Percentiles rank a stretch among this genome's conserved stretches.
Conservation (phyloP, 164 flowering plant species). For the Aristolochia californica region DNA sequence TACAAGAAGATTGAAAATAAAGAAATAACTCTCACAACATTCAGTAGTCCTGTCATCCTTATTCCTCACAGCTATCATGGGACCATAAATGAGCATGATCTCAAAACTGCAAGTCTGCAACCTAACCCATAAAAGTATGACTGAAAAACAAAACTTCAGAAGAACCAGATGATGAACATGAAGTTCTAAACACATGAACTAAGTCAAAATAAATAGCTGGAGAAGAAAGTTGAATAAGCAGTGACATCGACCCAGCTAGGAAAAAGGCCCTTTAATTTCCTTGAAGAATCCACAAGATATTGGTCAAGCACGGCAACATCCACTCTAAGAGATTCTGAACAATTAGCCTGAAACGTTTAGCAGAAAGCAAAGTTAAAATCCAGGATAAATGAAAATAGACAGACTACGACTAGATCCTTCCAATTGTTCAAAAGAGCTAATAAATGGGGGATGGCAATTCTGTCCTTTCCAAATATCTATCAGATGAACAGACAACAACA, state of each 20-base stretch:
- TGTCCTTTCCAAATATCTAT: too few species aligned
- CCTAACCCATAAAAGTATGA: too few species aligned
- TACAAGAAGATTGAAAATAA: too few species aligned
- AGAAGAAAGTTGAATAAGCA: conserved; percentile 69
- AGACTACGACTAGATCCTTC: too few species aligned
- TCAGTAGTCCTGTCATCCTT: too few species aligned
- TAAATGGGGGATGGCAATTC: too few species aligned
- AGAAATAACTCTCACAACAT: too few species aligned
- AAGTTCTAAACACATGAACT: background rate
- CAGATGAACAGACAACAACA: background rate
- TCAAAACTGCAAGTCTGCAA: background rate
- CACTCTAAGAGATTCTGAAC: conserved; percentile 52
- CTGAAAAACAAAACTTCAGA: background rate
- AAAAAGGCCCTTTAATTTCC: conserved; percentile 55
- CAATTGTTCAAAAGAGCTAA: too few species aligned
- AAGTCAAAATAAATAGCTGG: conserved; percentile 49
- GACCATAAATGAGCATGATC: background rate
- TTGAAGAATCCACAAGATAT: conserved; percentile 32
- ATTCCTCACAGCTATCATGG: background rate
- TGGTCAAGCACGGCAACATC: conserved; percentile 81
- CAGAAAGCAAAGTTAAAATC: background rate
- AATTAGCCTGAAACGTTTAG: conserved; percentile 47
- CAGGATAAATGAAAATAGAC: too few species aligned
- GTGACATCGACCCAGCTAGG: conserved; percentile 83
- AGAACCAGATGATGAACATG: too few species aligned